Evolutionary conservation across 2,329 filamentous ascomycete species (phyloP), one percentile per base, ranked within the genome.

Genomic region (Verticillium zaregamsianum): DNA sequence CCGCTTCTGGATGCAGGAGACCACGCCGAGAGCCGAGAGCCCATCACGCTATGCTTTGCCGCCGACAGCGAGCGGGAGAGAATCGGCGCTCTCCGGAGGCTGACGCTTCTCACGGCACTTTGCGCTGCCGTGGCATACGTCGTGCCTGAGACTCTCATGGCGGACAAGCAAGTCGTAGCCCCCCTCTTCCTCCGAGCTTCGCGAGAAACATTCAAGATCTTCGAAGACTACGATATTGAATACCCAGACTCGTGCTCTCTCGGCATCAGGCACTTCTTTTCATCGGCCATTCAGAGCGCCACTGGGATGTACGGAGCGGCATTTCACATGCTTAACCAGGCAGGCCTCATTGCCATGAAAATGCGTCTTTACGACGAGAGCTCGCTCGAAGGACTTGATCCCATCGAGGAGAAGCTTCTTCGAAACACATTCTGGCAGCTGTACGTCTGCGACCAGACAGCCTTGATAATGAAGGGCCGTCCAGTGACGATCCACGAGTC

Each of bases 401-500:
- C 72, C 0, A 65, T 79, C 1, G 77, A 80, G 59, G 76, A 76
- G 0, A 77, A 76, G 14, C 49, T 77, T 37, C 70, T 75, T 0
- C 66, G 75, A 3, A 67, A 75, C n/a, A 72, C 69, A 0, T 78
- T 78, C 40, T 78, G 75, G 75, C 76, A 76, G 15, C 69, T 76
- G 0, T 77, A 75, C 62, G 73, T 77, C 66, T 74, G 74, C 4
- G 76, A 78, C 59, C 76, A 77, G 59, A 75, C 74, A 0, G 74
- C 74, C 0, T 70, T 74, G 1, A 72, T 77, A 12, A 63, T 77
- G 2, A 79, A 78, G 54, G 75, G 74, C 7, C 73, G 76, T 0
- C 78, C 78, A 2, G 79, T 79, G 6, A 79, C 77, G 0, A 74
- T 80, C n/a, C 77, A 79, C 66, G 75, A 77, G 59, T 77, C 73